Base-by-base conservation (phyloP, 495 filamentous ascomycete species). In the Aspergillus nanangensis region DNA sequence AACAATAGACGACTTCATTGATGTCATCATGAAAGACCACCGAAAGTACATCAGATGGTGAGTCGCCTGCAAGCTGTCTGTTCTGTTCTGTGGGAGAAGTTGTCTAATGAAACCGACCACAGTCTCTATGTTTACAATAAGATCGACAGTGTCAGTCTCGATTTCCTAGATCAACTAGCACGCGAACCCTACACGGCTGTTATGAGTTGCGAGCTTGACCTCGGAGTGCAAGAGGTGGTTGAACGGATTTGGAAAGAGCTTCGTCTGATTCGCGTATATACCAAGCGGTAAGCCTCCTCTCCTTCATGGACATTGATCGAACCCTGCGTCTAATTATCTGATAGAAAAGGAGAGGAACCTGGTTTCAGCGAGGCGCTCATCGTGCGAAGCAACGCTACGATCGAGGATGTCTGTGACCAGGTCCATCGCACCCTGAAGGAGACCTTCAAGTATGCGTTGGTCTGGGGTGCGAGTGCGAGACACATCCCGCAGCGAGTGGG, bases 121-220 rank as follows among this genome's bases (percentile, higher is more conserved):
- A 95, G 90, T 59, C 78, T 99, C 19, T 99, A 99, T 70, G 94
- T 96, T 22, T 99, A 99, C 80, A 99, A 99, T 86, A 99, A 99
- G 69, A 95, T 99, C 72, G 94, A 99, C 74, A 85, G 82, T 63
- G 84, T 99, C 55, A 90, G 87, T 20, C 77, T 99, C 49, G 88
- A 96, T 54, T 94, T 91, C 72, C 79, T 99, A 14, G 87, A 99
- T 67, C 79, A 85, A 56, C 74, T 99, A 3, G 94, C 94, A 9
- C 84, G 88, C 43, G 94, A 99, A 64, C 87, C 88, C 3, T 77
- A 96, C 67, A 97, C 94, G 3, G 87, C 82, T 5, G 93, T 99
- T 50, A 99, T 99, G 94, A 88, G 82, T 61, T 99, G 94, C 68
- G 94, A 97, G 67, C 83, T 97, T 7, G 91, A 97, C 64, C 80